Base-by-base conservation (phyloP, 768 basidiomycete genomes). In the Lepiota subincarnata region DNA sequence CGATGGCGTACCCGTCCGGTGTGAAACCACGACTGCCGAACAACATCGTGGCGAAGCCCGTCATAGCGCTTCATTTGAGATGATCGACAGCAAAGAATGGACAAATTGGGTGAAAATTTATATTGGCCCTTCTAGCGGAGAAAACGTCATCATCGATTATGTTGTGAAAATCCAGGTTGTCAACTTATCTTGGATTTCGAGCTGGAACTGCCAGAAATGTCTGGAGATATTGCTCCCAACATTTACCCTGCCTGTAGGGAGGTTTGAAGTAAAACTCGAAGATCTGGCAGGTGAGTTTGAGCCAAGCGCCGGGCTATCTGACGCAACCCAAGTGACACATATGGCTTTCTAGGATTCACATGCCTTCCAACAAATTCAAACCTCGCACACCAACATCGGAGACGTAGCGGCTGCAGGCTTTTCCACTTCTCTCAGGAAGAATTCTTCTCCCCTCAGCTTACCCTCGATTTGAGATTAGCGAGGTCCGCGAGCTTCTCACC, bases 161-260 rank as follows among this genome's bases (percentile, higher is more conserved):
- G 64, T 87, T 24, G 86, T 86, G 24, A 74, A 64, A 59, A 67
- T 70, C 22, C 57, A 60, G 43, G 54, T 50, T 39, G 22, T 20
- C 58, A 59, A 39, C 2, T 56, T 53, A 8, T 20, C 44, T n/a
- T 18, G 41, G 24, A 41, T 55, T 24, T 55, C 49, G 55, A 56
- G 43, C 53, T 56, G 73, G 68, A 66, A 69, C 37, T 81, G 75
- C 57, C 68, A 60, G 51, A 76, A 68, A 55, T 64, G 66, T 20
- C 64, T 62, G 47, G 59, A 59, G 2, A 56, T 68, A 40, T 68
- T 86, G 41, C 64, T 92, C 40, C 89, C 89, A 6, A 80, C 81
- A n/a, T 92, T 92, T 60, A 65, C 80, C 3, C 68, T 89, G n/a
- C 81, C 87, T 6, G 71, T 91, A 39, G 83, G 83, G 41, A 73